Evolutionary conservation across 352 stramenopile species (phyloP).

Genomic region (Peronospora destructor): DNA sequence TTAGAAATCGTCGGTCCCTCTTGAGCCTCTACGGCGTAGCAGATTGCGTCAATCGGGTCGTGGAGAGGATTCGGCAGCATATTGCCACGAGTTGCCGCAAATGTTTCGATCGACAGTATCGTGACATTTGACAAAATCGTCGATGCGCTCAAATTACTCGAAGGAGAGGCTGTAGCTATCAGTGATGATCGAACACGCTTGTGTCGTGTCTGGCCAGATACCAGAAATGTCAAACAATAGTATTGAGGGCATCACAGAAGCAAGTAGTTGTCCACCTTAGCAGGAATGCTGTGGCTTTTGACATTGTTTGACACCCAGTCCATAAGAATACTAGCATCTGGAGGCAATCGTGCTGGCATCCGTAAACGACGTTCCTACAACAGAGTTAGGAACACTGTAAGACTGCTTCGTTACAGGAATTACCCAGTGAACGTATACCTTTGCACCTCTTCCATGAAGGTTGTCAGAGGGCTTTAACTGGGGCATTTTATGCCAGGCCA

Average conservation of each 20-base stretch:
- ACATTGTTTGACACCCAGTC: conserved; percentile 29
- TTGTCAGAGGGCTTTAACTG: conserved; percentile 7
- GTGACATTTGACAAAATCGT: conserved; percentile 63
- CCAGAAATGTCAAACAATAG: conserved; percentile 1
- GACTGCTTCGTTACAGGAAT: background rate
- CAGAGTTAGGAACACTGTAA: background rate
- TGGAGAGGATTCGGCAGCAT: conserved; percentile 64
- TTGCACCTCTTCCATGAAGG: conserved; percentile 1
- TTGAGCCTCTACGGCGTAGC: conserved; percentile 68
- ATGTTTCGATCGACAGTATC: conserved; percentile 72
- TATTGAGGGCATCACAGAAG: background rate
- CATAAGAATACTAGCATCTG: conserved; percentile 23
- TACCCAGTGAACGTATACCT: conserved; percentile 11
- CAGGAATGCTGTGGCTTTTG: conserved; percentile 1
- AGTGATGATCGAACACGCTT: conserved; percentile 21
- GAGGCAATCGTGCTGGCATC: conserved; percentile 35
- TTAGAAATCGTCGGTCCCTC: conserved; percentile 51
- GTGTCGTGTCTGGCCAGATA: conserved; percentile 10
- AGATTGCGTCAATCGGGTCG: conserved; percentile 56
- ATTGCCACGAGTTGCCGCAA: conserved; percentile 43
- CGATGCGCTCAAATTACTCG: conserved; percentile 18
- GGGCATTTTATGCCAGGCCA: conserved; percentile 23
- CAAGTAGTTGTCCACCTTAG: conserved; percentile 18
- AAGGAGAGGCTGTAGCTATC: conserved; percentile 13
- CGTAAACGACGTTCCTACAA: conserved; percentile 31